Percentiles rank a stretch among this genome's conserved stretches.
These are phyloP conservation scores for Trifolium pratense DNA, from an alignment of 306 rosid species.

Conservation along the genomic window DNA sequence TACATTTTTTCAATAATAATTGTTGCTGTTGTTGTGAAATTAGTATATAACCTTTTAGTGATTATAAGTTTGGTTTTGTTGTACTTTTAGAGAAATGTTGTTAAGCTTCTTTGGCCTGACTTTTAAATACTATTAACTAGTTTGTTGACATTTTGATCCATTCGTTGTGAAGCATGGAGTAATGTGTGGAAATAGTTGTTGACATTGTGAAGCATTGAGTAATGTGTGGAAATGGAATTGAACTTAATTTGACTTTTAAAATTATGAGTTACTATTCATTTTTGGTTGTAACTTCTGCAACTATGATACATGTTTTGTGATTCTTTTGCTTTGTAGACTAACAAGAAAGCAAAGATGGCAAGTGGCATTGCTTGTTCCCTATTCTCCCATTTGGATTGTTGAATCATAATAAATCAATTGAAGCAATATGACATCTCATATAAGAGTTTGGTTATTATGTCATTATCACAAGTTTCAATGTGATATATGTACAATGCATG, in stretches of 20 bases:
- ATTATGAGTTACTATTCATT: not conserved
- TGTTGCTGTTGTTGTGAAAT: not conserved
- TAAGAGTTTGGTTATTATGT: slow-evolving; percentile 26
- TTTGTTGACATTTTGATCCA: slow-evolving; percentile 23
- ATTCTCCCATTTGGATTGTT: not conserved
- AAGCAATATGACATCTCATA: slow-evolving; percentile 7
- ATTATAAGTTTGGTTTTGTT: slow-evolving; percentile 29
- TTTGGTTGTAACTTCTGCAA: not conserved
- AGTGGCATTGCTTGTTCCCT: not conserved
- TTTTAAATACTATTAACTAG: slow-evolving; percentile 4
- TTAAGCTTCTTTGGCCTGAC: slow-evolving; percentile 12
- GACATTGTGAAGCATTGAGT: not conserved
- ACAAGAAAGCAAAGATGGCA: slow-evolving; percentile 5
- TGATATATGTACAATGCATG: not conserved
- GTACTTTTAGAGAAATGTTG: slow-evolving; percentile 13
- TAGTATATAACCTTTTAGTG: not conserved
- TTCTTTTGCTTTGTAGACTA: not conserved
- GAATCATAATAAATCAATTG: not conserved
- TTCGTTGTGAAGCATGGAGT: slow-evolving; percentile 4
- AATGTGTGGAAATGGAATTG: slow-evolving; percentile 23
- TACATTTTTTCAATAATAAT: not conserved
- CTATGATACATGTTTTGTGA: not conserved
- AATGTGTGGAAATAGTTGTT: slow-evolving; percentile 22
- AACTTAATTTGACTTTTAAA: slow-evolving; percentile 24
- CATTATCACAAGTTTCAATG: not conserved